Percentiles rank a stretch among this genome's conserved stretches.
phyloP scores from a whole-genome alignment of 2,329 filamentous ascomycete species.

The Ophiostoma triangulosporum region DNA sequence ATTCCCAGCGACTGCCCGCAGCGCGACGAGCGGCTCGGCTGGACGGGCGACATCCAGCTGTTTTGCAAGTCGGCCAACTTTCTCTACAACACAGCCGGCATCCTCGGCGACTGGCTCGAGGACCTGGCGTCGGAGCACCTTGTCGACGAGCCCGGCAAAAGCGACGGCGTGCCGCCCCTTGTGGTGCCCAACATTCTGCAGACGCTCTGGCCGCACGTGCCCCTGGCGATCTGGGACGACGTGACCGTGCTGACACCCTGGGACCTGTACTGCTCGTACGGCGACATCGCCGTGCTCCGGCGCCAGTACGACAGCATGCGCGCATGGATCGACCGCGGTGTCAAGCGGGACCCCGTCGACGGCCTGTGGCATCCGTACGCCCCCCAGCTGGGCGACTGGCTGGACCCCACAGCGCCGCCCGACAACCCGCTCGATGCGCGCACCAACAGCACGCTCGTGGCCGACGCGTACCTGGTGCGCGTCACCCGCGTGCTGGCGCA shows the following conservation, averaged over 20 bases:
- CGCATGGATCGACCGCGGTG: conserved; percentile 17
- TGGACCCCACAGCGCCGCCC: conserved; percentile 26
- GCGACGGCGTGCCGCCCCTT: conserved; percentile 20
- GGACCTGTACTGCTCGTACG: conserved; percentile 19
- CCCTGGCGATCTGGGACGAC: conserved; percentile 20
- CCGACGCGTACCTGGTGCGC: conserved; percentile 25
- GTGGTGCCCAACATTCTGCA: conserved; percentile 14
- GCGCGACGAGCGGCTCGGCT: conserved; percentile 39
- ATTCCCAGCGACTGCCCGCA: conserved; percentile 46
- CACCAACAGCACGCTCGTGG: conserved; percentile 23
- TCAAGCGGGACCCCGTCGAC: conserved; percentile 14
- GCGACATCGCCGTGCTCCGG: conserved; percentile 19
- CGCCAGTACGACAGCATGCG: conserved; percentile 18
- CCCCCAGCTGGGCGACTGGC: conserved; percentile 27
- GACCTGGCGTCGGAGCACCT: conserved; percentile 25
- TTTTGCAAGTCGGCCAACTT: conserved; percentile 39
- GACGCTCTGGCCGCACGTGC: conserved; percentile 18
- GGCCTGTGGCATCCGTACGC: conserved; percentile 22
- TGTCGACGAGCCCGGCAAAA: conserved; percentile 19
- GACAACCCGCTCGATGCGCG: conserved; percentile 20
- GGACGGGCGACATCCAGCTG: conserved; percentile 37
- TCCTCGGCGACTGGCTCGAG: conserved; percentile 36
- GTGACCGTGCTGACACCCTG: conserved; percentile 19
- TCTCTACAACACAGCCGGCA: conserved; percentile 37
- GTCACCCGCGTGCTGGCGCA: conserved; percentile 19